A percentile compares a stretch with the other conserved stretches of the same genome.
Conservation (phyloP, 495 filamentous ascomycete species). For the Penicillium argentinense region DNA sequence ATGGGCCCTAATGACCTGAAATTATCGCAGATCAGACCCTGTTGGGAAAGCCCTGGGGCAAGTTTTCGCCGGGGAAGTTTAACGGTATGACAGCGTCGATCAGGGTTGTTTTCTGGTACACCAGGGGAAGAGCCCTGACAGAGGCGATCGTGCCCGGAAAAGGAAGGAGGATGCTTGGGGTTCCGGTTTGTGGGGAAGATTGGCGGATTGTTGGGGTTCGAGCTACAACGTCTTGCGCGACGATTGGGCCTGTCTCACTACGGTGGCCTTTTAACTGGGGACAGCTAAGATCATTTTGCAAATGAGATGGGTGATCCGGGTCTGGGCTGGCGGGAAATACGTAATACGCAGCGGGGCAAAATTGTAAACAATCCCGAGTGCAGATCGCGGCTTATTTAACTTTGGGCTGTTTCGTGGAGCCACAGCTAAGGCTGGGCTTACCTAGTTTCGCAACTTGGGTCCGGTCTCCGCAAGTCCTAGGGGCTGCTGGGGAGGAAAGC, state of each 20-base stretch:
- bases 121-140: neutral
- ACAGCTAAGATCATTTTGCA: too few relatives aligned
- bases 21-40: conserved; percentile 1
- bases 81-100: conserved; percentile 13
- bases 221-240: neutral
- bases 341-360: neutral
- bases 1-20: too few relatives aligned
- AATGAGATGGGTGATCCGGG: too few relatives aligned
- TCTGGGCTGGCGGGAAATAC: neutral
- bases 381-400: conserved; percentile 11
- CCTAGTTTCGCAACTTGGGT: neutral
- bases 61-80: neutral
- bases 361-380: conserved; percentile 11
- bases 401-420: conserved; percentile 7
- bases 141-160: conserved; percentile 7
- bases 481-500: too few relatives aligned
- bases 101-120: neutral
- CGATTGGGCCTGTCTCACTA: neutral
- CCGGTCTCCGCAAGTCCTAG: neutral
- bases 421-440: neutral
- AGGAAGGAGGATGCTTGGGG: neutral
- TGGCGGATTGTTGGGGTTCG: neutral
- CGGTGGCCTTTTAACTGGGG: neutral
- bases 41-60: conserved; percentile 2
- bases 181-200: neutral